phyloP scores from a whole-genome alignment of 305 asterid species.

The Nicotiana rustica region DNA sequence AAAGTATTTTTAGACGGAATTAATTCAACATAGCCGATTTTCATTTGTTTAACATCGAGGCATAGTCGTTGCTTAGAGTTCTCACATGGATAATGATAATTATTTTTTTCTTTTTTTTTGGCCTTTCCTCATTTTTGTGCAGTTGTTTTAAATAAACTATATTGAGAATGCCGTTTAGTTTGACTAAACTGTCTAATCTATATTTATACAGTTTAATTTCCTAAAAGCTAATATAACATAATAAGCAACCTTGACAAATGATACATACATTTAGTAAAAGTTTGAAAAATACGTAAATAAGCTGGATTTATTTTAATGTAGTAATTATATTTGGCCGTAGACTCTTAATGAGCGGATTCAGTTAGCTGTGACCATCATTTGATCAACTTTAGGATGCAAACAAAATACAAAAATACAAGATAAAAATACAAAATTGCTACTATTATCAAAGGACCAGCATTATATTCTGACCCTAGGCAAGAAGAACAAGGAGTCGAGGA shows the following conservation, averaged over 20 bases:
- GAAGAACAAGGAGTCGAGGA: neutral
- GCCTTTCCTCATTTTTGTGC: no score
- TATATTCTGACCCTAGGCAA: conserved; percentile 1
- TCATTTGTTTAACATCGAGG: no score
- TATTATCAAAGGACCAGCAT: conserved; percentile 20
- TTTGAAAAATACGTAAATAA: neutral
- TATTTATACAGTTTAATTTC: neutral
- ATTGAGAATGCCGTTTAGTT: neutral
- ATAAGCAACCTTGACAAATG: neutral
- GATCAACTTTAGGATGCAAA: conserved; percentile 9
- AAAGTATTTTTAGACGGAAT: no score
- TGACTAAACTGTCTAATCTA: neutral
- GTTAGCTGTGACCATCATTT: conserved; percentile 29
- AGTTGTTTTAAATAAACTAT: neutral
- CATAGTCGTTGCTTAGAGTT: no score
- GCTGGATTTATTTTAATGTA: neutral
- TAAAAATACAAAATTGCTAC: neutral
- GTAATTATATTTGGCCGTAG: neutral
- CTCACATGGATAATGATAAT: no score
- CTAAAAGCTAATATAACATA: neutral
- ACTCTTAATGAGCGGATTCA: neutral
- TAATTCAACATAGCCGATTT: no score
- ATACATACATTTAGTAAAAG: neutral
- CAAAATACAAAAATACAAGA: neutral
- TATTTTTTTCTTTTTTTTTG: no score